A percentile compares a stretch with the other conserved stretches of the same genome.
These are phyloP conservation scores for Ilex asprella DNA, from an alignment of 257 asterid genomes.

Conservation along the genomic window DNA sequence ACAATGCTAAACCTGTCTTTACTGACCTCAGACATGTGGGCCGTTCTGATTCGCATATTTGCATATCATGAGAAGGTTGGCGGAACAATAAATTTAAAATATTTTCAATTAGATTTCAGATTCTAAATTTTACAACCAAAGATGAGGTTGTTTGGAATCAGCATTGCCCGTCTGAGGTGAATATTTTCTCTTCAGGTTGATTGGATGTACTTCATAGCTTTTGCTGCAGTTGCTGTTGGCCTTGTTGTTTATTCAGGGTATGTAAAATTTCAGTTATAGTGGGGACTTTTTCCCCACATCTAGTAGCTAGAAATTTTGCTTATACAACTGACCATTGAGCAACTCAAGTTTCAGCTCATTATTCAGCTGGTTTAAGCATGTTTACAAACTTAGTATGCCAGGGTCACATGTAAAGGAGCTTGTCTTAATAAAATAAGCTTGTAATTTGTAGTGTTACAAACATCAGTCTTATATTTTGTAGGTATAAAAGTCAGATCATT, in stretches of 20 bases:
- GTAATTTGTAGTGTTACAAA: no score
- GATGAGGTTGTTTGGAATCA: background rate
- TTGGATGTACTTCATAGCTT: slow-evolving; percentile 89
- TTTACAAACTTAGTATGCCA: no score
- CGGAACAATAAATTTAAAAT: background rate
- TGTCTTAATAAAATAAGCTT: no score
- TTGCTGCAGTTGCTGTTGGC: slow-evolving; percentile 70
- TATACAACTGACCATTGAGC: no score
- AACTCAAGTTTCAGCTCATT: no score
- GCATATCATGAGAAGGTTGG: slow-evolving; percentile 87
- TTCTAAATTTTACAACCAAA: background rate
- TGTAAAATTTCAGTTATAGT: slow-evolving; percentile 1
- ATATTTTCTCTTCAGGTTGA: slow-evolving; percentile 58
- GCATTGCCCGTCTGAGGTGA: slow-evolving; percentile 2
- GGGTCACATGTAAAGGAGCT: no score
- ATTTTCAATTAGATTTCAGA: background rate
- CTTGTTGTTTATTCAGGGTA: slow-evolving; percentile 79
- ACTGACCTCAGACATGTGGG: slow-evolving; percentile 98
- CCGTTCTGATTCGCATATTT: slow-evolving; percentile 79
- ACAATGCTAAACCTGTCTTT: slow-evolving; percentile 82
- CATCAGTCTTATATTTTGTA: no score
- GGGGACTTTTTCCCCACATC: no score
- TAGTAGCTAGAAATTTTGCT: no score
- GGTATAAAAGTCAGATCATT: no score
- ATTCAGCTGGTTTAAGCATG: no score